phyloP scores from a whole-genome alignment of 225 moss, liverwort and hornwort genomes.

The Thuidium tamariscinum region DNA sequence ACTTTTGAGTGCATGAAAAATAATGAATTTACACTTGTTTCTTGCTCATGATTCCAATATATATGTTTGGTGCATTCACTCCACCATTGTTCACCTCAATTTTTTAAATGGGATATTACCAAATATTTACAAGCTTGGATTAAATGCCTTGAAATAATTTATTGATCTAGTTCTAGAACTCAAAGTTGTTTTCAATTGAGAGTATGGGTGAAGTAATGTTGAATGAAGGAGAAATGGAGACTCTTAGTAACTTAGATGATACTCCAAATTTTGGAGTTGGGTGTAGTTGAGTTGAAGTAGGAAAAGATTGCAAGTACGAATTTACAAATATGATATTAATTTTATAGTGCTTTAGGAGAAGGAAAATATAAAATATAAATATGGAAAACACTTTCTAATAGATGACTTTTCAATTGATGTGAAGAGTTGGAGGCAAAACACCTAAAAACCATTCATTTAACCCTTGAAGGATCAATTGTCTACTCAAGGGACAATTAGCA shows the following conservation, averaged over 20 bases:
- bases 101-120: background rate
- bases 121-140: background rate
- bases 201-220: background rate
- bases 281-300: background rate
- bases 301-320: background rate
- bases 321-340: background rate
- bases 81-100: background rate
- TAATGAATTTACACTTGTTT: too few species aligned
- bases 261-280: background rate
- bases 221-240: background rate
- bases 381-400: background rate
- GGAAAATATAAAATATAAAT: background rate
- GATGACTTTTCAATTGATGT: background rate
- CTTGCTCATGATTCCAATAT: background rate
- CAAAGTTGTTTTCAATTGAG: background rate
- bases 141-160: background rate
- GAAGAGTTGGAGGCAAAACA: background rate
- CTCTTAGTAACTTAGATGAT: background rate
- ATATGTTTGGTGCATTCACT: background rate
- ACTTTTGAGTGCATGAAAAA: background rate
- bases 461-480: fast-evolving
- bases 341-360: too few species aligned
- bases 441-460: background rate
- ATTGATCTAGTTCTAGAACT: background rate
- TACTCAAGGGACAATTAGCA: fast-evolving